Base-by-base conservation (phyloP, 1,139 yeast species). In the Arxiozyma bovina region DNA sequence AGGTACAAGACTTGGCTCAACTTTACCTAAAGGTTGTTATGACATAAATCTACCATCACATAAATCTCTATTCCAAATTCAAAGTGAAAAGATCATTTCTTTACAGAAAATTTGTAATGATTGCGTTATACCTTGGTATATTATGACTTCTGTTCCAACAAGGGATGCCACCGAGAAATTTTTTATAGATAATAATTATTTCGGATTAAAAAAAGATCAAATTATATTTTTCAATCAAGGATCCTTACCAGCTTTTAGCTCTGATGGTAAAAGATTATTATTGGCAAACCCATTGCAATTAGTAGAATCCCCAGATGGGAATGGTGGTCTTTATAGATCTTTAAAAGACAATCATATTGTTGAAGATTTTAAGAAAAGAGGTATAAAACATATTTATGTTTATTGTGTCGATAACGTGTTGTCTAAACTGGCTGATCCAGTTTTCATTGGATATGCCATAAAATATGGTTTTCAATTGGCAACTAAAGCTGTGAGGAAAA, bases 141-240 rank as follows among this genome's bases (percentile, higher is more conserved):
- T 94, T 60, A 93, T 94, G 99, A 91, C 99, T 18, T 85, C 96
- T 38, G 85, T 81, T n/a, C 95, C 96, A 42, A 94, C 99, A 1
- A 78, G 94, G 60, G 68, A 63, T 1, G 77, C 83, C 21, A 93
- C 97, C n/a, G 90, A 87, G 70, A 61, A 71, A 0, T 94, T 82
- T 63, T 94, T 94, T 70, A 58, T 68, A 47, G 64, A 74, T 5
- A 69, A 89, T 69, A 60, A 76, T 25, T 87, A 76, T 70, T 93
- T 94, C 69, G 97, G 97, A 0, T 77, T 91, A 58, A 63, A 70
- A 6, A 52, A 71, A 41, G 67, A 71, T 3, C 87, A 90, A 68
- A 77, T 94, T 49, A 73, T 76, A 9, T 90, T 94, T 65, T 93
- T 94, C 70, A 86, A 91, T 73, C 99, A 94, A 71, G 99, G 99